These are phyloP conservation scores for Mucor irregularis DNA, from an alignment of 371 early-diverging fungal genomes.

Conservation along the genomic window DNA sequence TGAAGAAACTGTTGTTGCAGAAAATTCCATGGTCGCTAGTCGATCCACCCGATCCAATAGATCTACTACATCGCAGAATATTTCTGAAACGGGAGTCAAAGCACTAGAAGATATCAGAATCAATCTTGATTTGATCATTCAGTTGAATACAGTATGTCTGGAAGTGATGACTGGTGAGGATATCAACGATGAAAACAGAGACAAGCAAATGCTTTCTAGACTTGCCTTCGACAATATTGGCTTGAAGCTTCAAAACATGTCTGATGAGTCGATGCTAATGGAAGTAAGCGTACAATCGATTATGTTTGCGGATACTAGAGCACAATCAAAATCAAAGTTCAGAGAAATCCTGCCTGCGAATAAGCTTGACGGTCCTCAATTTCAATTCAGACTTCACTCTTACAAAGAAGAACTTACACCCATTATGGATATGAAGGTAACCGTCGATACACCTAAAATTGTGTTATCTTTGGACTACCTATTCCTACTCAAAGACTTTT, in stretches of 20 bases:
- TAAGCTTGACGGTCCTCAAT: constrained; percentile 69
- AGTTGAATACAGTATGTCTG: constrained; percentile 25
- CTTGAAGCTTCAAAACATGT: constrained; percentile 65
- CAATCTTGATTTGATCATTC: constrained; percentile 24
- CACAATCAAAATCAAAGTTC: constrained; percentile 73
- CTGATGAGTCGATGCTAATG: constrained; percentile 68
- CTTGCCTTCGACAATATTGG: constrained; percentile 57
- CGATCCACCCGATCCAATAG: not conserved
- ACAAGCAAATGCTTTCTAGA: constrained; percentile 39
- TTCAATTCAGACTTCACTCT: constrained; percentile 51
- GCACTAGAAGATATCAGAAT: constrained; percentile 1
- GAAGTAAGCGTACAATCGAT: constrained; percentile 76
- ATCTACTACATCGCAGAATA: too few species aligned
- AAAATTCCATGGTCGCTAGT: too few species aligned
- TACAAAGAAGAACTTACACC: constrained; percentile 14
- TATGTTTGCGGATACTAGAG: constrained; percentile 79
- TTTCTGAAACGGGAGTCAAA: too few species aligned
- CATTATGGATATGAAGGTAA: constrained; percentile 59
- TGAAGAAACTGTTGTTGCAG: too few species aligned
- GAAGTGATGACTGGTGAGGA: constrained; percentile 64
- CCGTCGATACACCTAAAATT: constrained; percentile 81
- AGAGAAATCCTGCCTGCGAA: constrained; percentile 80
- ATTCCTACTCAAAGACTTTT: constrained; percentile 72
- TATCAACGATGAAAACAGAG: constrained; percentile 18
- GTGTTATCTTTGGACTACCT: constrained; percentile 84